A percentile compares a stretch with the other conserved stretches of the same genome.
Conservation (phyloP, 129 eudicot genomes). For the Ambrosia artemisiifolia region DNA sequence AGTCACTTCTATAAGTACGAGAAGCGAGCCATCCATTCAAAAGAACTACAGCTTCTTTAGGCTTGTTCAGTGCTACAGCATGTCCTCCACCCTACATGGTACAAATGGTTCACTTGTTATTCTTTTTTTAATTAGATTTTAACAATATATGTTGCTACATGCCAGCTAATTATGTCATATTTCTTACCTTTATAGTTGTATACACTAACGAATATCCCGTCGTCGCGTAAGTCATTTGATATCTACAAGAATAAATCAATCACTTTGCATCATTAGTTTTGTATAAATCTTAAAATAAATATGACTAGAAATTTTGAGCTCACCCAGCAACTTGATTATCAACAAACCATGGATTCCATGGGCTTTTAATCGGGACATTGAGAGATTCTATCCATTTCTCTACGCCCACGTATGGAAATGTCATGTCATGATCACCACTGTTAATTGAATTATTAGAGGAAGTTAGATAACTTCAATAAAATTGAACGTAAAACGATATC, state of each 20-base stretch:
- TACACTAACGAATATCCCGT: too few species aligned
- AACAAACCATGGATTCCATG: background rate
- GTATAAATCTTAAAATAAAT: background rate
- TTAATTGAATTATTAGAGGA: background rate
- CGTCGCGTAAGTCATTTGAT: too few species aligned
- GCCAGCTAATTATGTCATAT: background rate
- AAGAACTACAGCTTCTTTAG: background rate
- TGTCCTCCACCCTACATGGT: too few species aligned
- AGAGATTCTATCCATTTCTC: slow-evolving; percentile 25
- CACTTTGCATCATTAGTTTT: background rate
- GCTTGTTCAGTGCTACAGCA: background rate
- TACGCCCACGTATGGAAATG: background rate
- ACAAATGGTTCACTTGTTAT: too few species aligned
- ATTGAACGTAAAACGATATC: background rate
- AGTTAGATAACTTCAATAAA: background rate
- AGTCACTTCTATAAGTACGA: background rate
- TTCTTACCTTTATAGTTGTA: too few species aligned
- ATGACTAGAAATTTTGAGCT: background rate
- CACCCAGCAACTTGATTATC: slow-evolving; percentile 8
- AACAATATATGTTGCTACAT: too few species aligned
- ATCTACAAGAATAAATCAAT: background rate
- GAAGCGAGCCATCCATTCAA: slow-evolving; percentile 2
- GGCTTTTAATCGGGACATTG: slow-evolving; percentile 3
- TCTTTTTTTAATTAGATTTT: too few species aligned
- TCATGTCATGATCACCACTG: slow-evolving; percentile 41